Evolutionary conservation across 208 protist genomes (phyloP), one percentile per base, ranked within the genome.

Genomic region (Leishmania major): DNA sequence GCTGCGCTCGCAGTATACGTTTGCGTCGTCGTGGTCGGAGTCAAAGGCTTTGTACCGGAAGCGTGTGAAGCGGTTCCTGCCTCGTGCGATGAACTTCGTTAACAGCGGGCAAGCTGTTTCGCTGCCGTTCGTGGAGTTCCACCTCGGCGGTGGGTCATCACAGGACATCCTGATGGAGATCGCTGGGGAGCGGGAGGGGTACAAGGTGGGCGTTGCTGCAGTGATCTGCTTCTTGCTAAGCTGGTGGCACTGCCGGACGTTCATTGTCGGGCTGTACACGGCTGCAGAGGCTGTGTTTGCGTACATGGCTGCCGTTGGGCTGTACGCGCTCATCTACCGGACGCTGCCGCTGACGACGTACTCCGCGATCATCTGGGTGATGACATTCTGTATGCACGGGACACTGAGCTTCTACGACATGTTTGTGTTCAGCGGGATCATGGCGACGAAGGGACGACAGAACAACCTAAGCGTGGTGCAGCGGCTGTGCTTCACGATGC

Each of bases 391-490:
- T 73, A 78, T 91, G 85, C 87, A 94, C 81, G 91, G 89, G 51
- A 91, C 84, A 45, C 83, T 94, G 51, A 87, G 78, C 81, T 92
- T 94, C 80, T 94, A 90, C 80, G 89, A 91, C 80, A 91, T 88
- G 83, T 94, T 94, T 72, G 82, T 91, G 71, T 87, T 82, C 77
- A 92, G 77, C 75, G 90, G 89, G 49, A 64, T 92, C 40, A 92
- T 94, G 88, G 86, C 85, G 74, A 94, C 89, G 55, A 91, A 87
- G 55, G 87, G 88, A 37, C 82, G 87, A n/a, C 80, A 76, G 57
- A 94, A 94, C 88, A 90, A 89, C 75, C 83, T 94, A 47, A 90
- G 75, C 75, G 86, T 94, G n/a, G 79, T 81, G 59, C 88, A 94
- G 88, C 89, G 91, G n/a, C 64, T 94, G 62, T 87, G 84, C 81